Conservation (phyloP, 768 basidiomycete genomes). For the Dioszegia crocea region DNA sequence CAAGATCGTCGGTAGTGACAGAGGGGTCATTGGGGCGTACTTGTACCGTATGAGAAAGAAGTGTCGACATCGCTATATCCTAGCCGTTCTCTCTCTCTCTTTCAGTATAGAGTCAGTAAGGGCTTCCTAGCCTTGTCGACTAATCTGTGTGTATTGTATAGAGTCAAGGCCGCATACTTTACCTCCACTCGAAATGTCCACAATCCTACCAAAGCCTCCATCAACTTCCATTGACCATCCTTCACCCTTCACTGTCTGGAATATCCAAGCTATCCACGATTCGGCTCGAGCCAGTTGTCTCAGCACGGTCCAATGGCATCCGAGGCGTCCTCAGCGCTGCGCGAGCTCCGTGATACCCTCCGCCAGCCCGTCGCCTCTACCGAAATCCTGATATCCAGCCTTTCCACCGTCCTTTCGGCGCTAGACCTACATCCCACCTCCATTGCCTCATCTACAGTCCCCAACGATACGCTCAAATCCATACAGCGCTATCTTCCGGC, state of each 20-base stretch:
- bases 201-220: background rate
- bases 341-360: constrained; percentile 27
- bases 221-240: background rate
- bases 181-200: too few species aligned
- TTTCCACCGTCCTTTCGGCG: constrained; percentile 14
- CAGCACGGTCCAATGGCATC: background rate
- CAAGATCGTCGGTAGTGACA: background rate
- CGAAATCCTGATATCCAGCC: constrained; percentile 16
- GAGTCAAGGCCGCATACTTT: background rate
- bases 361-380: constrained; percentile 19
- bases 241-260: background rate
- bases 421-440: constrained; percentile 27
- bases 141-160: too few species aligned
- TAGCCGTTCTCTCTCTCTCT: background rate
- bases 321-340: constrained; percentile 14
- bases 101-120: too few species aligned
- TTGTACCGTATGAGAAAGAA: background rate
- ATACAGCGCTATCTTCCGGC: constrained; percentile 51
- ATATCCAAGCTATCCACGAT: too few species aligned
- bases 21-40: background rate
- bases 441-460: background rate
- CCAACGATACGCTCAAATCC: constrained; percentile 1
- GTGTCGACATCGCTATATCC: background rate
- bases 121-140: too few species aligned
- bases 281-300: too few species aligned